Evolutionary conservation across 2,329 filamentous ascomycete genomes (phyloP).

Genomic region (Trichocomaceae sp.): DNA sequence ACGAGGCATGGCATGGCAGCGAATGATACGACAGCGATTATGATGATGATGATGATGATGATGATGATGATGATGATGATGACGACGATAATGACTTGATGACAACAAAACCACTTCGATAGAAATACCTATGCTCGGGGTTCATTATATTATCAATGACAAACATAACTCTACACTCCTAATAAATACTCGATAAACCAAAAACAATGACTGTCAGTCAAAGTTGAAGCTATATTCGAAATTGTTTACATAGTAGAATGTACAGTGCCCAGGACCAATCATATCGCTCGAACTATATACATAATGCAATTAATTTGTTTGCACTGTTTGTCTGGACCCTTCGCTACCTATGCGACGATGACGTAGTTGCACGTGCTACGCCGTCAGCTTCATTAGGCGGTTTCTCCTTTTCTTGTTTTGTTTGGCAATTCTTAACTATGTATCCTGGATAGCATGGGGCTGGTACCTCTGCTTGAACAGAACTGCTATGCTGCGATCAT

Average conservation of each 20-base stretch:
- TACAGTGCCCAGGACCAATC: neutral
- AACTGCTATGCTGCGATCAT: neutral
- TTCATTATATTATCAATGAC: neutral
- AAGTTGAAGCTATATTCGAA: neutral
- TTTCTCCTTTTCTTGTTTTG: neutral
- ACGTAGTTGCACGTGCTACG: neutral
- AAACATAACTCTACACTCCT: neutral
- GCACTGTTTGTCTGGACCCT: neutral
- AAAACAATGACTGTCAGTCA: neutral
- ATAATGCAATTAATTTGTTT: neutral
- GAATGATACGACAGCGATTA: neutral
- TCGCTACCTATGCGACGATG: neutral
- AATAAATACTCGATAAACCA: neutral
- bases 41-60: neutral
- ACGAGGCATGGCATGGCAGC: neutral
- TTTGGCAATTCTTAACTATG: neutral
- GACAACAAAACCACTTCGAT: neutral
- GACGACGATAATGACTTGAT: neutral
- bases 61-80: slow-evolving; percentile 11
- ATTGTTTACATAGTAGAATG: neutral
- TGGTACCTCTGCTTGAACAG: neutral
- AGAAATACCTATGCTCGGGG: slow-evolving; percentile 4
- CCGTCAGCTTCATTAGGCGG: neutral
- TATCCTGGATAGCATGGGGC: no score
- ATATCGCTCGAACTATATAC: neutral